Conservation (phyloP, 805 yeast genomes). For the Candida coquimbonensis region DNA sequence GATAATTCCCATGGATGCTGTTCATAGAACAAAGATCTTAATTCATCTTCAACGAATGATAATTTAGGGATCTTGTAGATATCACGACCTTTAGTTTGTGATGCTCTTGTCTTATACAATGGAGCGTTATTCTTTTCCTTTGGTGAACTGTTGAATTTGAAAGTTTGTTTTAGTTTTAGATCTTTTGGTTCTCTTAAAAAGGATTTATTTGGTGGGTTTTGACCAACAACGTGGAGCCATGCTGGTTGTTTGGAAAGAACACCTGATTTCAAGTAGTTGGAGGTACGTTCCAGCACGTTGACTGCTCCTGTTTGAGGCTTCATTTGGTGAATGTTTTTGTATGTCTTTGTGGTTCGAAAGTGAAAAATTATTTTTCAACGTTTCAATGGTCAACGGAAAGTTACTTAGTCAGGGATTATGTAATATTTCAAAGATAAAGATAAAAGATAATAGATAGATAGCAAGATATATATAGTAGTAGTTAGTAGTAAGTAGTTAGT, state of each 20-base stretch:
- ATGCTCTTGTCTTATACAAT: conserved; percentile 28
- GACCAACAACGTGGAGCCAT: conserved; percentile 83
- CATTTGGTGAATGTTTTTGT: conserved; percentile 29
- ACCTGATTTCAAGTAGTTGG: conserved; percentile 67
- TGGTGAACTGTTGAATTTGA: conserved; percentile 9
- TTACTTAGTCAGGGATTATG: background rate
- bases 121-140: conserved; percentile 6
- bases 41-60: conserved; percentile 53
- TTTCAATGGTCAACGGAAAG: no score
- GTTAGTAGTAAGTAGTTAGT: no score
- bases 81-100: conserved; percentile 7
- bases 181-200: conserved; percentile 28
- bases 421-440: background rate
- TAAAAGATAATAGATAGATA: no score
- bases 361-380: background rate
- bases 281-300: conserved; percentile 71
- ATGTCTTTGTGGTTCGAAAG: background rate
- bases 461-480: no score
- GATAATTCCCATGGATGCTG: conserved; percentile 99
- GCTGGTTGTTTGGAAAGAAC: conserved; percentile 68
- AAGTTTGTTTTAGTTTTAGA: conserved; percentile 8
- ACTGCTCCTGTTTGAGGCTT: conserved; percentile 73
- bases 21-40: conserved; percentile 74
- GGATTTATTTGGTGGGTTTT: conserved; percentile 71
- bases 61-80: conserved; percentile 18